Conservation (phyloP, 2,329 filamentous ascomycete genomes). For the Daldinia sp. region DNA sequence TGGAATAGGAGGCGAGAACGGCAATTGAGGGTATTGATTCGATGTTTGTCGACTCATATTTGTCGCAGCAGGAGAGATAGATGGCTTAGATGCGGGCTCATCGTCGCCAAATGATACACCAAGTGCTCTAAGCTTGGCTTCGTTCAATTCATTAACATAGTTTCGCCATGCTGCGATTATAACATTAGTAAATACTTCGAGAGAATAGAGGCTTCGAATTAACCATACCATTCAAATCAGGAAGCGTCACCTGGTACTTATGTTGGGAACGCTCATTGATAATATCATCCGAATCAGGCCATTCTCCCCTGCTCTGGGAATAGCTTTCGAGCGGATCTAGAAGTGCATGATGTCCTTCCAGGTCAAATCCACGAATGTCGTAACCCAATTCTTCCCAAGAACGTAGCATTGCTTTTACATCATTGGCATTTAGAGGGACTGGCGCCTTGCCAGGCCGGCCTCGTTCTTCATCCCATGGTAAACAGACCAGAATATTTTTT, state of each 20-base stretch:
- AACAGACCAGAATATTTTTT: constrained; percentile 75
- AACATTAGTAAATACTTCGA: constrained; percentile 24
- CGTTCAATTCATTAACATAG: constrained; percentile 83
- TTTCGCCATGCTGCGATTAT: constrained; percentile 68
- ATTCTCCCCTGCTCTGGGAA: constrained; percentile 72
- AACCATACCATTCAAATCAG: constrained; percentile 69
- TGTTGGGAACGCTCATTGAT: constrained; percentile 61
- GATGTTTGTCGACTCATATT: constrained; percentile 74
- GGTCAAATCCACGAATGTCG: constrained; percentile 72
- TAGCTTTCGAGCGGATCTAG: constrained; percentile 49
- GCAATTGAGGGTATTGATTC: constrained; percentile 75
- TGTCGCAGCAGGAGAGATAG: constrained; percentile 71
- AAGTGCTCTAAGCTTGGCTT: constrained; percentile 90
- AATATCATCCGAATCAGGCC: constrained; percentile 70
- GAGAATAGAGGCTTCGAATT: not conserved
- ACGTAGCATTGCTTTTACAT: constrained; percentile 68
- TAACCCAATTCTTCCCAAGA: constrained; percentile 76
- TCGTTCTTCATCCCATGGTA: constrained; percentile 73
- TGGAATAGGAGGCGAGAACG: constrained; percentile 85
- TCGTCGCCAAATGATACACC: constrained; percentile 84
- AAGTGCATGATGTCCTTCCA: constrained; percentile 55
- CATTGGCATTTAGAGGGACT: constrained; percentile 61
- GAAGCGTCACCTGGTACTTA: constrained; percentile 70
- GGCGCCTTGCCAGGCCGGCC: constrained; percentile 64
- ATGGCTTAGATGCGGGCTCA: constrained; percentile 67